phyloP scores from a whole-genome alignment of 441 rosid species.

The Pelargonium exstipulatum region DNA sequence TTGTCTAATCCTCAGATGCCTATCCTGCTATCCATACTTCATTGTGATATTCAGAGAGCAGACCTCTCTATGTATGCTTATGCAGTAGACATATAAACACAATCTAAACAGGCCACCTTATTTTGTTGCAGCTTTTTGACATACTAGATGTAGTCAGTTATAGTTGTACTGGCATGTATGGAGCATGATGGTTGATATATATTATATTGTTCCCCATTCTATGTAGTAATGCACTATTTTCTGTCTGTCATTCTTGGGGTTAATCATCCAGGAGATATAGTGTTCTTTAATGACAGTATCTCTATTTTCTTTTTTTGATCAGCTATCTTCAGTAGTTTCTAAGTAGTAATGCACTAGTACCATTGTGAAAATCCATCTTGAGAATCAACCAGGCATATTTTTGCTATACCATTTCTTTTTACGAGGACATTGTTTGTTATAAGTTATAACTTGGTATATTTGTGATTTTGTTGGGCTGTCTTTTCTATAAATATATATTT shows the following conservation, averaged over 20 bases:
- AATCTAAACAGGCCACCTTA: not conserved
- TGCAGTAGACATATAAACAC: not conserved
- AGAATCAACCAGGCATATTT: not conserved
- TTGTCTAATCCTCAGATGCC: conserved; percentile 12
- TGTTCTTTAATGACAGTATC: not conserved
- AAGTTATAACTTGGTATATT: not conserved
- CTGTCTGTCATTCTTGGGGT: not conserved
- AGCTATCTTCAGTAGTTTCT: too few relatives aligned
- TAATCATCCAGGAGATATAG: not conserved
- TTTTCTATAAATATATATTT: conserved; percentile 6
- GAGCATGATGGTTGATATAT: not conserved
- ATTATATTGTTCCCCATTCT: not conserved
- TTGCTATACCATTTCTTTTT: conserved; percentile 1
- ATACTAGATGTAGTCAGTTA: conserved; percentile 5
- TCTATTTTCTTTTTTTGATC: too few relatives aligned
- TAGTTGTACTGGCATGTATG: not conserved
- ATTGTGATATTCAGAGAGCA: not conserved
- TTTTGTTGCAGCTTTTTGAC: not conserved
- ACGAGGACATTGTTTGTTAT: not conserved
- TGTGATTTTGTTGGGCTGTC: conserved; percentile 12
- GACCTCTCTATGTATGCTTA: not conserved
- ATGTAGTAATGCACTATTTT: too few relatives aligned
- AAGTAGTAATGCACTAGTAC: too few relatives aligned
- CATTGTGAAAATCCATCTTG: too few relatives aligned
- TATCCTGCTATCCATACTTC: not conserved